Conservation (phyloP, 2,329 filamentous ascomycete species). For the Colletotrichum eleusines region DNA sequence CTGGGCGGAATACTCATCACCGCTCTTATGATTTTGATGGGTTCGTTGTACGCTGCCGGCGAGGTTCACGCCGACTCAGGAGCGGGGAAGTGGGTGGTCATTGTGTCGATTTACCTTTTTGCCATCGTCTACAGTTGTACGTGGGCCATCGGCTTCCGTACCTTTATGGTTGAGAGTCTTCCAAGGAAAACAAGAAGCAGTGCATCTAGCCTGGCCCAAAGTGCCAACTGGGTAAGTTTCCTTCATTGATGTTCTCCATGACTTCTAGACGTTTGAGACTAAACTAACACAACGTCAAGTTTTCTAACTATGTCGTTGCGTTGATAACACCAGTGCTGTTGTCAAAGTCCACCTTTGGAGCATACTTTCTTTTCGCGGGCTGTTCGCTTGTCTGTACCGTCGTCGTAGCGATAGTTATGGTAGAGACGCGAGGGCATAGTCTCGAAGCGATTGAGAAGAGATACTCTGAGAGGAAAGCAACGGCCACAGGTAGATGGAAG, state of each 20-base stretch:
- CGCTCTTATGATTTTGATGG: conserved; percentile 65
- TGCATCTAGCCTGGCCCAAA: conserved; percentile 66
- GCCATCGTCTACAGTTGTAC: conserved; percentile 59
- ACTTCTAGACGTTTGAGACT: neutral
- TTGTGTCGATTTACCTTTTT: conserved; percentile 64
- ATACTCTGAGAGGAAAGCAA: conserved; percentile 17
- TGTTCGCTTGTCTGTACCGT: conserved; percentile 54
- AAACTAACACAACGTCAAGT: conserved; percentile 43
- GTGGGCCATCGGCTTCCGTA: conserved; percentile 64
- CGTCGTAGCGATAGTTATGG: conserved; percentile 55
- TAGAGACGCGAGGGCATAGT: conserved; percentile 56
- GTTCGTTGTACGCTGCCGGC: conserved; percentile 61
- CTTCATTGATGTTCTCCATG: neutral
- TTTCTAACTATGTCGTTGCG: conserved; percentile 60
- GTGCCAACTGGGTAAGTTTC: conserved; percentile 61
- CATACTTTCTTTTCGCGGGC: conserved; percentile 60
- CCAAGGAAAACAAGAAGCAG: conserved; percentile 66
- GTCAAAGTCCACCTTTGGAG: conserved; percentile 54
- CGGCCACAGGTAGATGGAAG: neutral
- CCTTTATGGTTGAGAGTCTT: conserved; percentile 69
- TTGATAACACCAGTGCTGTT: conserved; percentile 58
- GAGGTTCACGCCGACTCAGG: conserved; percentile 53
- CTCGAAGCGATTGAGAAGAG: conserved; percentile 55
- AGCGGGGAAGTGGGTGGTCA: conserved; percentile 62
- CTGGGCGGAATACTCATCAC: conserved; percentile 64